Evolutionary conservation across 352 stramenopile species (phyloP).

Genomic region (Pythium sukuiense): DNA sequence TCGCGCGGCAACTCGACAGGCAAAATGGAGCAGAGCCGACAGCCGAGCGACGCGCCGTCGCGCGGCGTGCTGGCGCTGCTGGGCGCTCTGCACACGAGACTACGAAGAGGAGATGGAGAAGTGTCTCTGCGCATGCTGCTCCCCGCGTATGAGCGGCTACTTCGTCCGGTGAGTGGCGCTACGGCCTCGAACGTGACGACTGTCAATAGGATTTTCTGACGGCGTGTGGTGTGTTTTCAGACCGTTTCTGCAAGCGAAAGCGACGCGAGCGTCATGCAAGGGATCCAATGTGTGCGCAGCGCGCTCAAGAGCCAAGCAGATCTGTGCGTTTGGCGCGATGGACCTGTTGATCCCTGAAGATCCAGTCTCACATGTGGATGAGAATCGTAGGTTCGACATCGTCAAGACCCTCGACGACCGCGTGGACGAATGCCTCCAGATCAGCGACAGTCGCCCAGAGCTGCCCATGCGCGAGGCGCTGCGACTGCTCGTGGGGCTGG

Average conservation of each 20-base stretch:
- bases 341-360: background rate
- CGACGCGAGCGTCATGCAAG: conserved; percentile 11
- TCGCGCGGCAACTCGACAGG: conserved; percentile 13
- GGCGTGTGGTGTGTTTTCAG: background rate
- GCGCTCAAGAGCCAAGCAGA: conserved; percentile 16
- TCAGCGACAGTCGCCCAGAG: background rate
- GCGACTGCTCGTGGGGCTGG: conserved; percentile 56
- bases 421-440: conserved; percentile 20
- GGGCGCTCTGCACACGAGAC: conserved; percentile 33
- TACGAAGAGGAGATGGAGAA: conserved; percentile 23
- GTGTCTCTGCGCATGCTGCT: conserved; percentile 37
- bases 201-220: background rate
- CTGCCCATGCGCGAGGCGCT: conserved; percentile 34
- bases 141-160: conserved; percentile 46
- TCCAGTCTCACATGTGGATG: background rate
- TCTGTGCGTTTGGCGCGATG: conserved; percentile 11
- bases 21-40: conserved; percentile 2
- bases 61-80: conserved; percentile 44
- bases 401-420: conserved; percentile 17
- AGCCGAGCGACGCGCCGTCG: background rate
- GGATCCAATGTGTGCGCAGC: conserved; percentile 15
- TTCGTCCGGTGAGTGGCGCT: conserved; percentile 42
- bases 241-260: background rate
- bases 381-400: conserved; percentile 17
- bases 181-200: background rate